Evolutionary conservation across 148 eudicot species (phyloP).

Genomic region (Pouteria glomerata): DNA sequence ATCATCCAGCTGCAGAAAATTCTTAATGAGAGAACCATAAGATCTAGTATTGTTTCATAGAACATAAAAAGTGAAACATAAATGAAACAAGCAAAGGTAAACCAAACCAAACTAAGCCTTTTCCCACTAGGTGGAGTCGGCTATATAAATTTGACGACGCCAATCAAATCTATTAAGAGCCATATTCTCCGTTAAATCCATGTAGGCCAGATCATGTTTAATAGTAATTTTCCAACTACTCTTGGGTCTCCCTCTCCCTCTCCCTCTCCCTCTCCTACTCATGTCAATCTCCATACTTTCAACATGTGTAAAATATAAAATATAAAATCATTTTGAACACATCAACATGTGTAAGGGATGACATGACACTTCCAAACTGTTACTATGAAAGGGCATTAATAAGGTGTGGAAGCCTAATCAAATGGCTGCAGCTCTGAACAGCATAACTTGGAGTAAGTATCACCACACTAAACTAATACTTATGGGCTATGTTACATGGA

Average conservation of each 20-base stretch:
- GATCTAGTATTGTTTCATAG: neutral
- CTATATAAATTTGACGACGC: no score
- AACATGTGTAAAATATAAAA: no score
- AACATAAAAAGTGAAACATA: neutral
- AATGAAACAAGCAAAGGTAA: neutral
- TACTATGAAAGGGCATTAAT: neutral
- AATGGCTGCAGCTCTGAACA: neutral
- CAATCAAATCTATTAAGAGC: no score
- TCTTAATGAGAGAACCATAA: constrained; percentile 30
- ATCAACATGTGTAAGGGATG: neutral
- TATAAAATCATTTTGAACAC: neutral
- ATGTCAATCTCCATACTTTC: no score
- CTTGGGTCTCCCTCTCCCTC: no score
- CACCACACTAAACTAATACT: neutral
- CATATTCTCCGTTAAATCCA: no score
- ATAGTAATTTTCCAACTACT: no score
- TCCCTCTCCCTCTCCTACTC: no score
- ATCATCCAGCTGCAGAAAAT: constrained; percentile 52
- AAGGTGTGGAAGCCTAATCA: neutral
- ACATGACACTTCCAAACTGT: neutral
- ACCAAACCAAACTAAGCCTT: neutral
- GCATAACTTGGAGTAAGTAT: neutral
- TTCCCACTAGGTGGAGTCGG: no score
- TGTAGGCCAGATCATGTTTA: no score
- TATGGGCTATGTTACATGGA: no score